These are phyloP conservation scores for Mortierella sp. DNA, from an alignment of 371 early-diverging fungal genomes.

Conservation along the genomic window DNA sequence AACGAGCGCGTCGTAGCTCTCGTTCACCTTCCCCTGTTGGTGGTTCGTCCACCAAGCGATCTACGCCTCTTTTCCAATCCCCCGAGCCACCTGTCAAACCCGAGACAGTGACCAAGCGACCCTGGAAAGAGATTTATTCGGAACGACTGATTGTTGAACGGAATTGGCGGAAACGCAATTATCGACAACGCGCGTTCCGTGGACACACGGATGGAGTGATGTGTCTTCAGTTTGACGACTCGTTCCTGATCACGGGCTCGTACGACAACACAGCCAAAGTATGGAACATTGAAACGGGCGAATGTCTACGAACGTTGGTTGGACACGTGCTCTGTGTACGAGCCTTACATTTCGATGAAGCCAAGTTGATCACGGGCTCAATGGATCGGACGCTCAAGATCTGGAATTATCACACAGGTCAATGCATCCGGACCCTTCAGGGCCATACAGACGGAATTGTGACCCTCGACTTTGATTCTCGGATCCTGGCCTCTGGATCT, in stretches of 20 bases:
- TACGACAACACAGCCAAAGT: constrained; percentile 82
- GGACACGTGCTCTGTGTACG: constrained; percentile 92
- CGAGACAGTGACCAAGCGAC: constrained; percentile 45
- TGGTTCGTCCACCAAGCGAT: not conserved
- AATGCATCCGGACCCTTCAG: constrained; percentile 82
- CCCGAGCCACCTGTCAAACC: constrained; percentile 25
- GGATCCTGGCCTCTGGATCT: constrained; percentile 80
- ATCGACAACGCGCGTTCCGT: constrained; percentile 59
- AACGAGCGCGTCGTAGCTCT: not conserved
- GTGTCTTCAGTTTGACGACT: constrained; percentile 85
- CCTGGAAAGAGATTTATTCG: constrained; percentile 84
- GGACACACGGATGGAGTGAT: constrained; percentile 89
- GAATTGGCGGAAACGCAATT: constrained; percentile 82
- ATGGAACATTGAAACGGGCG: constrained; percentile 82
- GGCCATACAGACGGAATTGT: constrained; percentile 85
- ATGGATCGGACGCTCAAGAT: constrained; percentile 92
- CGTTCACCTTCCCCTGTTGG: constrained; percentile 6
- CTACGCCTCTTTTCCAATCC: constrained; percentile 8
- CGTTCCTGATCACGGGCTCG: constrained; percentile 80
- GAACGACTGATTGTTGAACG: constrained; percentile 79
- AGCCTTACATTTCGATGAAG: constrained; percentile 84
- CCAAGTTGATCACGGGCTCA: constrained; percentile 83
- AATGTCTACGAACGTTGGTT: constrained; percentile 66
- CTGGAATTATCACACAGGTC: constrained; percentile 93
- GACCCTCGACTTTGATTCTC: constrained; percentile 83